phyloP scores from a whole-genome alignment of 768 basidiomycete species.

The Calocybe gangraenosa region DNA sequence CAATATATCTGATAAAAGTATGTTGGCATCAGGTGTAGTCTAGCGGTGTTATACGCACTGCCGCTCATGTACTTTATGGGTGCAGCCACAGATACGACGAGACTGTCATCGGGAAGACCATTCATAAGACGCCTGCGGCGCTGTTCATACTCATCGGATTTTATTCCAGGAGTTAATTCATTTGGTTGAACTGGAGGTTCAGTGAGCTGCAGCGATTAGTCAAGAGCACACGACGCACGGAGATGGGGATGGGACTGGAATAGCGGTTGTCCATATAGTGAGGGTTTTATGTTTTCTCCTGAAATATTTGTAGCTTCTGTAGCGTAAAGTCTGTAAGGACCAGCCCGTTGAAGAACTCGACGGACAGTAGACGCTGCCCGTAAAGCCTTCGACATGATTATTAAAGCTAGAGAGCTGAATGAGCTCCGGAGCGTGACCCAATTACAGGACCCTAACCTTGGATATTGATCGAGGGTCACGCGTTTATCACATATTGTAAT shows the following conservation, averaged over 20 bases:
- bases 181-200: constrained; percentile 41
- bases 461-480: no score
- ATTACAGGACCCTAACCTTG: no score
- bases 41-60: constrained; percentile 43
- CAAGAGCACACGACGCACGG: constrained; percentile 30
- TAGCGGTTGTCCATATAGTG: constrained; percentile 76
- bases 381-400: constrained; percentile 16
- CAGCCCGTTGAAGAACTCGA: constrained; percentile 11
- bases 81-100: constrained; percentile 76
- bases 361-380: constrained; percentile 11
- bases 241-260: constrained; percentile 81
- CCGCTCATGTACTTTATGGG: constrained; percentile 83
- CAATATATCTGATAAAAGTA: constrained; percentile 60
- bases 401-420: no score
- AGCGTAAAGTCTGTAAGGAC: constrained; percentile 15
- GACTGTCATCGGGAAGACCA: constrained; percentile 61
- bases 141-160: constrained; percentile 71
- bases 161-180: constrained; percentile 84
- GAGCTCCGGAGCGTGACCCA: no score
- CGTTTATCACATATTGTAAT: no score
- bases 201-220: not conserved
- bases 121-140: constrained; percentile 71
- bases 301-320: constrained; percentile 14
- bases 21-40: constrained; percentile 8
- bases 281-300: constrained; percentile 57